phyloP scores from a whole-genome alignment of 1,284 basidiomycete species.

The Malassezia japonica region DNA sequence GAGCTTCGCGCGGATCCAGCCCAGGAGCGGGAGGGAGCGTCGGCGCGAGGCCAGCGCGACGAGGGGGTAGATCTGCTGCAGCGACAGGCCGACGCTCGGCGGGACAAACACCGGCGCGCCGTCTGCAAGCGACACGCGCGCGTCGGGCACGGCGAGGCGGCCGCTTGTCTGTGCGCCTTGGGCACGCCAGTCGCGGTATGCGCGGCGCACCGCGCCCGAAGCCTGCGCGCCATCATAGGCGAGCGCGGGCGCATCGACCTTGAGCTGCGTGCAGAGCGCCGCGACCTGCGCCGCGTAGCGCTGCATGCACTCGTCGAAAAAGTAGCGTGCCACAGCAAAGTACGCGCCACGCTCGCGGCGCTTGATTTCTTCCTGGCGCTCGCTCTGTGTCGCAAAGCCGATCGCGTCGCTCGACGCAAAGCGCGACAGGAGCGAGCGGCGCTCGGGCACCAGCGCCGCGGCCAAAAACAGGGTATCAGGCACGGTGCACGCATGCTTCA shows the following conservation, averaged over 20 bases:
- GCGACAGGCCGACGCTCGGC: constrained; percentile 23
- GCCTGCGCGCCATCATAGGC: not conserved
- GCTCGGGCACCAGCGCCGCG: constrained; percentile 14
- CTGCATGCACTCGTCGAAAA: constrained; percentile 14
- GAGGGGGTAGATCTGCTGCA: constrained; percentile 23
- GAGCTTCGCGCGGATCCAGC: constrained; percentile 2
- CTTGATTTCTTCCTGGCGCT: constrained; percentile 21
- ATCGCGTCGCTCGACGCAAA: constrained; percentile 1
- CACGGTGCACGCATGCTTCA: constrained; percentile 29
- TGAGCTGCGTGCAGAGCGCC: constrained; percentile 3
- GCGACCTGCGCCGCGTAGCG: constrained; percentile 10
- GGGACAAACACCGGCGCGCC: constrained; percentile 22
- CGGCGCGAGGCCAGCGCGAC: constrained; percentile 18
- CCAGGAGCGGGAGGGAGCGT: constrained; percentile 1
- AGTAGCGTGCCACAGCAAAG: constrained; percentile 12
- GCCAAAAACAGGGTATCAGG: constrained; percentile 29
- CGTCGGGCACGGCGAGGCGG: not conserved
- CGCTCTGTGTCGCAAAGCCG: constrained; percentile 21
- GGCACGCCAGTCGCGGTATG: not conserved
- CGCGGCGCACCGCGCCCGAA: not conserved
- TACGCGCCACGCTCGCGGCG: constrained; percentile 22
- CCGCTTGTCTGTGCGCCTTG: not conserved
- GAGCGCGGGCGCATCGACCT: not conserved
- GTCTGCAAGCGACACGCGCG: not conserved
- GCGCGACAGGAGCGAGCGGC: constrained; percentile 5